Evolutionary conservation across 352 stramenopile species (phyloP), one percentile per base, ranked within the genome.

Genomic region (Globisporangium cylindrosporum): DNA sequence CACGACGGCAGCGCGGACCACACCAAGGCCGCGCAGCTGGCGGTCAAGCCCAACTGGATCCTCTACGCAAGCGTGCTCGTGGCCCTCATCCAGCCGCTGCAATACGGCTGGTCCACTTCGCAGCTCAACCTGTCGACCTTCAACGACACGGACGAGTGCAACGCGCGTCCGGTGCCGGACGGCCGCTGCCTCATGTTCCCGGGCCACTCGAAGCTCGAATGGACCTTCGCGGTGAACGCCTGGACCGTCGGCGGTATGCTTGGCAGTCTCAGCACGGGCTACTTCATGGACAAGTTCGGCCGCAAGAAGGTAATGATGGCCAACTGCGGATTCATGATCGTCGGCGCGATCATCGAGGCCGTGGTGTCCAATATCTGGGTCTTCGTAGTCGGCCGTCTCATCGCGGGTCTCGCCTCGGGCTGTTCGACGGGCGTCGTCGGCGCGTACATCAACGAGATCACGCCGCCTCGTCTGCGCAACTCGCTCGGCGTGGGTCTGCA

Each of bases 111-210:
- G 86, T 82, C 78, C 9, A 79, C 82, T 5, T 80, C 80, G 24
- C 84, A 94, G 64, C 73, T 92, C 71, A 87, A 87, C 70, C 69
- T 80, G 32, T 70, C 71, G n/a, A 68, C 68, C 18, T 87, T 82
- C 59, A 58, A 81, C 46, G 66, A 77, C 68, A 43, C 74, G 27
- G 62, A 68, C 41, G 75, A 73, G 22, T 87, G 79, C 58, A 63
- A 72, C 18, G 61, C 10, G 49, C 49, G 49, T 0, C 49, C 49
- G 3, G 7, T 56, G 3, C 1, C 75, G 64, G 0, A 73, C 3
- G 73, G 68, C 27, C 77, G 55, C 20, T 87, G 79, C 61, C 57
- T 76, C 36, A 78, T 77, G 62, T 78, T 73, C 59, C 70, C 73
- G 0, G 72, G 70, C 27, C 77, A 84, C 72, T 74, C 73, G 3